A percentile compares a stretch with the other conserved stretches of the same genome.
Conservation (phyloP, 208 protist genomes). For the Acanthamoeba royreba region DNA sequence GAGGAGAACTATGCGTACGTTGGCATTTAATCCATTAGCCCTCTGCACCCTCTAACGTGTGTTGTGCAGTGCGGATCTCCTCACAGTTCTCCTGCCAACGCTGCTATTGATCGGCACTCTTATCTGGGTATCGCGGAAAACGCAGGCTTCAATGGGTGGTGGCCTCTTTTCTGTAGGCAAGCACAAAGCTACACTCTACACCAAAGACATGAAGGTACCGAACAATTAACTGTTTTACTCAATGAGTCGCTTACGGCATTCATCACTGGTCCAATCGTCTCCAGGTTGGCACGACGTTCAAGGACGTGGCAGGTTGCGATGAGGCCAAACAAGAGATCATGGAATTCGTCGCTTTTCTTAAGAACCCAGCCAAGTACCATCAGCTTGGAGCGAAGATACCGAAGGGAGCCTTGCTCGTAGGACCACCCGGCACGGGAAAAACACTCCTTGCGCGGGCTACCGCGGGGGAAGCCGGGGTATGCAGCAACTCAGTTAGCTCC, state of each 20-base stretch:
- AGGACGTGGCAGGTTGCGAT: conserved; percentile 94
- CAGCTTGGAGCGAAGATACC: conserved; percentile 95
- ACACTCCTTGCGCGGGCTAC: conserved; percentile 95
- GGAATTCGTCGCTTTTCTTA: conserved; percentile 98
- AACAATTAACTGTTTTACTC: background rate
- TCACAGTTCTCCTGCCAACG: conserved; percentile 45
- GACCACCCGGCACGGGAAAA: conserved; percentile 97
- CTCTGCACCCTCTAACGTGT: background rate
- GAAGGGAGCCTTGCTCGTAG: conserved; percentile 93
- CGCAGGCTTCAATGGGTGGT: background rate
- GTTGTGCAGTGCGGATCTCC: conserved; percentile 24
- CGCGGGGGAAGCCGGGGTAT: conserved; percentile 88
- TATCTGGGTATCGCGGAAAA: conserved; percentile 48
- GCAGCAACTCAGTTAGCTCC: background rate
- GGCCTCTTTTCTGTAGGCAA: conserved; percentile 71
- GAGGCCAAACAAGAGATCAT: conserved; percentile 97
- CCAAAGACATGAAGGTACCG: conserved; percentile 61
- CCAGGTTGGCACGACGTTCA: conserved; percentile 75
- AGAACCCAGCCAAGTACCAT: conserved; percentile 93
- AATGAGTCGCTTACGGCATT: background rate
- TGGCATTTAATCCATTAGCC: background rate
- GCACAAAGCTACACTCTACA: conserved; percentile 50
- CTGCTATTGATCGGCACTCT: conserved; percentile 59
- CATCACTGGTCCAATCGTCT: background rate
- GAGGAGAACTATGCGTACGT: background rate